Base-by-base conservation (phyloP, 164 flowering plant species). In the Umbilicus rupestris region DNA sequence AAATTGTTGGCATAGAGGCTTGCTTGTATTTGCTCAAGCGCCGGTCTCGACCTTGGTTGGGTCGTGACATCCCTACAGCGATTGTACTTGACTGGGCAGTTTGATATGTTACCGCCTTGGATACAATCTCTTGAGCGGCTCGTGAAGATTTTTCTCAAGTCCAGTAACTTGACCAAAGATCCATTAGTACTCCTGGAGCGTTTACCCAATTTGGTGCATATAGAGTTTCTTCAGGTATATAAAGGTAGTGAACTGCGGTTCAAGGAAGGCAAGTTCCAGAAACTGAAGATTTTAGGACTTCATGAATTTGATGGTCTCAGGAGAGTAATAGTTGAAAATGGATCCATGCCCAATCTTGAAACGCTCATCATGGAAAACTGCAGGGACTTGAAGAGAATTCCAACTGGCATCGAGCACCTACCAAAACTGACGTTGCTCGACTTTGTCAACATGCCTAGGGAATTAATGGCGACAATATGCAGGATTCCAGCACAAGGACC, bases 91-190 rank as follows among this genome's bases (percentile, higher is more conserved):
- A 8, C 26, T 1, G 74, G 74, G 28, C 68, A 20, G n/a, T 26
- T 72, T 24, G 45, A 6, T 6, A 42, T n/a, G 37, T 24, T 72
- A 28, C 74, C 74, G 0, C 22, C 14, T 35, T 72, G 71, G 74
- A 63, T 72, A 35, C 14, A 63, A 5, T n/a, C n/a, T 2, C 65
- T 73, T 7, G 3, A 59, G 11, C 11, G 22, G 7, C 19, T 65
- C 11, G 57, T 33, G 5, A 64, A 19, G 37, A 5, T 64, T 39
- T 0, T n/a, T 1, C 12, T 57, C 2, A 7, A 10, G 17, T 15
- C 6, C 19, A 29, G 45, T 2, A 20, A 42, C 11, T 31, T 73
- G 1, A 17, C 0, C 7, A 63, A 64, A 11, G 65, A 73, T 12
- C 68, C 68, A 17, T 41, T 73, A 14, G 19, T 15, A 57, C 26